Evolutionary conservation across 2,329 filamentous ascomycete species (phyloP).

Genomic region (Sporothrix mexicana): DNA sequence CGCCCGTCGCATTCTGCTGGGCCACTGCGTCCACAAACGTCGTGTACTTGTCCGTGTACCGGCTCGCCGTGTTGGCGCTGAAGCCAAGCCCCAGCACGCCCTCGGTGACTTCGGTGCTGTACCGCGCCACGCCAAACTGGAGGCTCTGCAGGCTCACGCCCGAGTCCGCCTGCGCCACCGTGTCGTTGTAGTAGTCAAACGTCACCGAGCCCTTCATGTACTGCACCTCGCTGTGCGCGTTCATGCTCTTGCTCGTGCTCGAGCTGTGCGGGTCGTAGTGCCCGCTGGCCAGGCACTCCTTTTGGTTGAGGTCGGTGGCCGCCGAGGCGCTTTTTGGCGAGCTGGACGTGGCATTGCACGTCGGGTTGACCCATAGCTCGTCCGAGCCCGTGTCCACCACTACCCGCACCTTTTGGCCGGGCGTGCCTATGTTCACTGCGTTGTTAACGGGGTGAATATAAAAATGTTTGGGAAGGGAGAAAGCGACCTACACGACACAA

Average conservation of each 20-base stretch:
- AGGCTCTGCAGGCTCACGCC: slow-evolving; percentile 41
- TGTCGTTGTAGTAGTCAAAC: slow-evolving; percentile 43
- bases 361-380: slow-evolving; percentile 65
- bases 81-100: slow-evolving; percentile 46
- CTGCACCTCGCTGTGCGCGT: slow-evolving; percentile 37
- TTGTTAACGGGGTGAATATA: no score
- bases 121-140: slow-evolving; percentile 44
- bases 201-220: slow-evolving; percentile 43
- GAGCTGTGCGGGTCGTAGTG: slow-evolving; percentile 45
- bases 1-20: slow-evolving; percentile 40
- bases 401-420: slow-evolving; percentile 54
- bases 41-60: slow-evolving; percentile 38
- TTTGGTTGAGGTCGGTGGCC: slow-evolving; percentile 39
- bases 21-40: slow-evolving; percentile 44
- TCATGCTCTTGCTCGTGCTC: slow-evolving; percentile 37
- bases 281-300: slow-evolving; percentile 50
- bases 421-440: slow-evolving; percentile 55
- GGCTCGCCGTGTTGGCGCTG: slow-evolving; percentile 37
- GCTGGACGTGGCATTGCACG: slow-evolving; percentile 49
- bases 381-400: slow-evolving; percentile 61
- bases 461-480: no score
- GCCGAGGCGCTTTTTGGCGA: slow-evolving; percentile 35
- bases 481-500: slow-evolving; percentile 30
- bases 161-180: slow-evolving; percentile 42
- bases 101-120: slow-evolving; percentile 42